phyloP scores from a whole-genome alignment of 129 eudicot species.

The Apium graveolens region DNA sequence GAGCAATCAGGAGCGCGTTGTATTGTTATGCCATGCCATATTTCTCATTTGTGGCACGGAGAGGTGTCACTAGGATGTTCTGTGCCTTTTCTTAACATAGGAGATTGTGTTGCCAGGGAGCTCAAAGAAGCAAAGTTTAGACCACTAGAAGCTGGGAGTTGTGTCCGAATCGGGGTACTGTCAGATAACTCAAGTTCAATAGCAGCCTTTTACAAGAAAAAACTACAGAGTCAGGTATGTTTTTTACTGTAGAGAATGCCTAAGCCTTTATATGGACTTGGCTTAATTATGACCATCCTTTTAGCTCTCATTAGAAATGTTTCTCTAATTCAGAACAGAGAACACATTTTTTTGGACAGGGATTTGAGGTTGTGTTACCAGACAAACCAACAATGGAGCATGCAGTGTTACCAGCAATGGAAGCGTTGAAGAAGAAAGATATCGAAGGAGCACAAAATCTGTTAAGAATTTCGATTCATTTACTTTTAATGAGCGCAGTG shows the following conservation, averaged over 20 bases:
- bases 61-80: slow-evolving; percentile 25
- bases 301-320: background rate
- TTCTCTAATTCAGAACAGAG: background rate
- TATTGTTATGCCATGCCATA: slow-evolving; percentile 35
- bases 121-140: slow-evolving; percentile 26
- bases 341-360: slow-evolving; percentile 12
- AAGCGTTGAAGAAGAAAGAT: slow-evolving; percentile 27
- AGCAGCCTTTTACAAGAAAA: slow-evolving; percentile 24
- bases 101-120: slow-evolving; percentile 32
- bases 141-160: slow-evolving; percentile 34
- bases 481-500: slow-evolving; percentile 30
- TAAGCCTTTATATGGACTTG: background rate
- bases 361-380: slow-evolving; percentile 31
- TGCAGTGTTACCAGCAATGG: slow-evolving; percentile 20
- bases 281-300: background rate
- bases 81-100: slow-evolving; percentile 27
- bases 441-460: slow-evolving; percentile 26
- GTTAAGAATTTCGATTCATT: slow-evolving; percentile 26
- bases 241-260: background rate
- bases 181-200: slow-evolving; percentile 15
- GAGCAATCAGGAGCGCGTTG: slow-evolving; percentile 29
- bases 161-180: slow-evolving; percentile 23
- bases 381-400: slow-evolving; percentile 34
- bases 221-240: slow-evolving; percentile 27
- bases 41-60: slow-evolving; percentile 26